Percentiles rank a stretch among this genome's conserved stretches.
phyloP scores from a whole-genome alignment of 2,329 filamentous ascomycete species.

The Aciculosporium take region DNA sequence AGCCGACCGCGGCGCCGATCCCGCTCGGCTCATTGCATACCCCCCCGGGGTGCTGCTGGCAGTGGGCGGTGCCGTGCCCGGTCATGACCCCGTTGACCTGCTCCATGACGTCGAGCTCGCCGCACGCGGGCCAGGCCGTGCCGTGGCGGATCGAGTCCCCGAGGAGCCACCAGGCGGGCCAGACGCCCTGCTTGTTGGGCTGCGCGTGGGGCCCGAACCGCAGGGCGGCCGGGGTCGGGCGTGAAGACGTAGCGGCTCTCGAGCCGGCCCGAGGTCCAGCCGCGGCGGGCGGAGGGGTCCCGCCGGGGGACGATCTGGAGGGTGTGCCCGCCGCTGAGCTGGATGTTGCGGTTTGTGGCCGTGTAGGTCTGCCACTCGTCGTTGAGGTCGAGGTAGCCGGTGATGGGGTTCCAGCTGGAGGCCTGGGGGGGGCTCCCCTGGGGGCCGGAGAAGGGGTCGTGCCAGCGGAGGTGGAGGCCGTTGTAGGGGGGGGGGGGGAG shows the following conservation, averaged over 20 bases:
- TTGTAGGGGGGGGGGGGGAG: conserved; percentile 24
- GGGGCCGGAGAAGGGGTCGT: conserved; percentile 27
- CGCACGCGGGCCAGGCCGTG: conserved; percentile 35
- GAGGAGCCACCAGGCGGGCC: conserved; percentile 46
- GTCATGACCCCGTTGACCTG: conserved; percentile 33
- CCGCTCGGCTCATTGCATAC: conserved; percentile 38
- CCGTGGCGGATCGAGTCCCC: conserved; percentile 35
- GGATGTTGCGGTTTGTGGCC: conserved; percentile 30
- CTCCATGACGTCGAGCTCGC: conserved; percentile 46
- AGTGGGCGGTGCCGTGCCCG: conserved; percentile 38
- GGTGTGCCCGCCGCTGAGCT: conserved; percentile 34
- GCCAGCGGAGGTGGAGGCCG: conserved; percentile 26
- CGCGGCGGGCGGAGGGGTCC: conserved; percentile 17
- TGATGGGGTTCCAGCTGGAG: conserved; percentile 27
- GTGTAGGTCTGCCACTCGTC: conserved; percentile 38
- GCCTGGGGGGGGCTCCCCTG: conserved; percentile 20
- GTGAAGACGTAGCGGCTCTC: conserved; percentile 35
- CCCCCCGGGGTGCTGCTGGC: conserved; percentile 29
- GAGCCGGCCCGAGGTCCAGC: conserved; percentile 43
- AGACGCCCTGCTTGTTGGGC: conserved; percentile 36
- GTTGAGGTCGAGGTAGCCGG: conserved; percentile 31
- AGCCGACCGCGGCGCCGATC: conserved; percentile 18
- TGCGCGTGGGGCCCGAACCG: conserved; percentile 29
- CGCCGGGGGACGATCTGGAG: conserved; percentile 36
- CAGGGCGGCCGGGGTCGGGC: conserved; percentile 28